Conservation (phyloP, 2,329 filamentous ascomycete genomes). For the Pyrenochaeta sp. region DNA sequence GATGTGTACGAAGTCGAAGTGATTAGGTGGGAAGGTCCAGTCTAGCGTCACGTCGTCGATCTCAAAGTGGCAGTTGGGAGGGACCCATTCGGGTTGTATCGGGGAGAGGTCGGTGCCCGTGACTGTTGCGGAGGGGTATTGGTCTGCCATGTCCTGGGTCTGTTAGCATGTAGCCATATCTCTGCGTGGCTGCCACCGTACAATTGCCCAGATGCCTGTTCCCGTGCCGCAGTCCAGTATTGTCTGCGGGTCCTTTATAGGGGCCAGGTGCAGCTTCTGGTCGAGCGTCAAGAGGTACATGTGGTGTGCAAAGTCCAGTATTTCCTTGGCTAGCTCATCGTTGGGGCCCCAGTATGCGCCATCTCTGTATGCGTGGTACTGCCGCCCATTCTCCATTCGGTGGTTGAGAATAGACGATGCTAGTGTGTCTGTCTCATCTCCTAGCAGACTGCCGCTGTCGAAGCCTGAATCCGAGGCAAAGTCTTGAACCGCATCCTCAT, state of each 20-base stretch:
- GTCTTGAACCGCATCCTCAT: constrained; percentile 12
- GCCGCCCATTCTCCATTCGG: constrained; percentile 49
- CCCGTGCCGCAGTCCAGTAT: constrained; percentile 48
- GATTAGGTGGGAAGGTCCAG: constrained; percentile 51
- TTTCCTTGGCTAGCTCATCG: constrained; percentile 54
- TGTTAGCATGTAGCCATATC: neutral
- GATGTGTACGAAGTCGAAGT: constrained; percentile 57
- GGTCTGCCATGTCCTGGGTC: constrained; percentile 37
- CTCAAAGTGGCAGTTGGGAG: constrained; percentile 57
- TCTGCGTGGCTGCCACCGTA: neutral
- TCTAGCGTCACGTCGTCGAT: constrained; percentile 56
- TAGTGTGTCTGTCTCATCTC: constrained; percentile 47
- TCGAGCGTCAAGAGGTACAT: constrained; percentile 49
- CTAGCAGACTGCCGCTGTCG: constrained; percentile 47
- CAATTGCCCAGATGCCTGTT: constrained; percentile 50
- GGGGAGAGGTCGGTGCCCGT: constrained; percentile 59
- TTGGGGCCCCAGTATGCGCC: constrained; percentile 54
- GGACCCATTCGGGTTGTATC: constrained; percentile 59
- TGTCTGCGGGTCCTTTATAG: constrained; percentile 38
- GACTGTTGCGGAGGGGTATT: constrained; percentile 39
- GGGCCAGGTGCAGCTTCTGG: constrained; percentile 45
- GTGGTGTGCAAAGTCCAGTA: constrained; percentile 55
- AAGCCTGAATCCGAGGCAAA: constrained; percentile 45
- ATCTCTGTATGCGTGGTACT: constrained; percentile 49
- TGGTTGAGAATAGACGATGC: constrained; percentile 47